Evolutionary conservation across 768 basidiomycete species (phyloP).

Genomic region (Suillus paluster): DNA sequence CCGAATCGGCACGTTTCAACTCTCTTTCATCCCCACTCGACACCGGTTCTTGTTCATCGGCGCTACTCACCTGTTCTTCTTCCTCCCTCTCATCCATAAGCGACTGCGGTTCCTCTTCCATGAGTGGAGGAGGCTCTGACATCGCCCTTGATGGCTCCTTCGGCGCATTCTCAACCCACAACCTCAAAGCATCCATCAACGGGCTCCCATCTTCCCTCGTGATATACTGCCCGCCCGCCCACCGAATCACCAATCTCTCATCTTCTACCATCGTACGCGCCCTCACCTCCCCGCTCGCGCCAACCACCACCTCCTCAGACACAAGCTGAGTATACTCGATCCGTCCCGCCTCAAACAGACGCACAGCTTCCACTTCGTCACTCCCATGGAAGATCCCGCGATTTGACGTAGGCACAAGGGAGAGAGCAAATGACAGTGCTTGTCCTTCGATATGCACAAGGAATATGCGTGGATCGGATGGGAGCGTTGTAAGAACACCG

Average conservation of each 20-base stretch:
- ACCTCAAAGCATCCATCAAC: conserved; percentile 70
- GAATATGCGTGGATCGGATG: conserved; percentile 65
- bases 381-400: conserved; percentile 33
- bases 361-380: conserved; percentile 58
- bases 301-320: conserved; percentile 47
- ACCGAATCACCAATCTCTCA: conserved; percentile 73
- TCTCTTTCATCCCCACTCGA: conserved; percentile 26
- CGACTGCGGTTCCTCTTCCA: conserved; percentile 33
- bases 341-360: conserved; percentile 61
- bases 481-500: conserved; percentile 61
- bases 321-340: conserved; percentile 71
- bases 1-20: conserved; percentile 40
- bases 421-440: conserved; percentile 73
- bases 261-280: conserved; percentile 53
- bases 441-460: conserved; percentile 65
- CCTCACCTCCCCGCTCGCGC: background rate
- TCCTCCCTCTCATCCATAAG: conserved; percentile 27
- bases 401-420: conserved; percentile 49
- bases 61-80: conserved; percentile 31
- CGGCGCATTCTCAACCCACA: conserved; percentile 48
- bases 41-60: conserved; percentile 26
- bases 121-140: conserved; percentile 16
- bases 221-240: conserved; percentile 75
- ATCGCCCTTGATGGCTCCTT: conserved; percentile 14
- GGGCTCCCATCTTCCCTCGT: conserved; percentile 76